Conservation (phyloP, 371 early-diverging fungal species). For the Apophysomyces trapeziformis region DNA sequence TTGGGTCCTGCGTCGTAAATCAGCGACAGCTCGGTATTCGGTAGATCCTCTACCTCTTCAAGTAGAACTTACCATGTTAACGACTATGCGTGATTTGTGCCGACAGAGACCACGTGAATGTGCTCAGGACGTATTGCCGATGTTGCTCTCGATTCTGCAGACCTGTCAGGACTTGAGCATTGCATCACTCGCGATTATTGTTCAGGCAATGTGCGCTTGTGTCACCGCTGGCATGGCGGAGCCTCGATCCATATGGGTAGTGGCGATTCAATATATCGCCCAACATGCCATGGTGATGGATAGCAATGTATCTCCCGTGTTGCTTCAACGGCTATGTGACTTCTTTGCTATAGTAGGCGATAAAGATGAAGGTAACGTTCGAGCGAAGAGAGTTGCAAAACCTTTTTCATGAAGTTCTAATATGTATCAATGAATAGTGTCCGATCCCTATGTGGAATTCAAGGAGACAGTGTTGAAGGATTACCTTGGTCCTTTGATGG, state of each 20-base stretch:
- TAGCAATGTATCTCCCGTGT: conserved; percentile 10
- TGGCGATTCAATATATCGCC: conserved; percentile 54
- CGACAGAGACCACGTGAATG: conserved; percentile 44
- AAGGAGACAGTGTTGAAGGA: conserved; percentile 43
- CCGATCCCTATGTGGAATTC: conserved; percentile 55
- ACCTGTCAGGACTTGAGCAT: conserved; percentile 51
- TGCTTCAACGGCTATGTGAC: conserved; percentile 39
- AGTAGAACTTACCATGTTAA: conserved; percentile 59
- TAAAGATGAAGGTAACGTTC: conserved; percentile 49
- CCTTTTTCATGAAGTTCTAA: too few species aligned
- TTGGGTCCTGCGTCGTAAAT: conserved; percentile 59
- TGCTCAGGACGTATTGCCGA: conserved; percentile 59
- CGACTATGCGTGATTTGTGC: conserved; percentile 60
- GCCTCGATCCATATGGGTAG: conserved; percentile 60
- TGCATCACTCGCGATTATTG: conserved; percentile 50
- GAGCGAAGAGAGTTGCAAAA: too few species aligned
- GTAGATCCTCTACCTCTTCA: conserved; percentile 29
- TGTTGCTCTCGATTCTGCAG: conserved; percentile 54
- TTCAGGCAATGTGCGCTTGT: conserved; percentile 52
- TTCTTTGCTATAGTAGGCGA: conserved; percentile 59
- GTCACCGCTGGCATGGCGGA: conserved; percentile 54
- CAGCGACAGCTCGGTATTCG: conserved; percentile 21
- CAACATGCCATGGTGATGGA: conserved; percentile 40
- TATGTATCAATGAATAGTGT: conserved; percentile 30
- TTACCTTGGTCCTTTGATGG: conserved; percentile 45